phyloP scores from a whole-genome alignment of 441 rosid genomes.

The Pelargonium fulgidum region DNA sequence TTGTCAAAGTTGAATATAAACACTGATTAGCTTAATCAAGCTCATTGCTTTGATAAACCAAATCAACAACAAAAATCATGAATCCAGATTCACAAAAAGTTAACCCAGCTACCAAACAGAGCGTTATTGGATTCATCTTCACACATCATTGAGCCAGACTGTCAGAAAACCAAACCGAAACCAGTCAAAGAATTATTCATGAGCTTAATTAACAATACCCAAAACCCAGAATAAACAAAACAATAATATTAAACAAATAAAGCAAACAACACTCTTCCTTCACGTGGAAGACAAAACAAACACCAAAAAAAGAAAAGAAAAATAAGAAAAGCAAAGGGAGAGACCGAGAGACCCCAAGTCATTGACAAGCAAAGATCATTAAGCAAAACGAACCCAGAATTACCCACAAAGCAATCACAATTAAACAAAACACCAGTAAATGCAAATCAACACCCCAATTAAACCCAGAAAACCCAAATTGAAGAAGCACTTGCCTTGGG shows the following conservation, averaged over 20 bases:
- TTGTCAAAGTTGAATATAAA: neutral
- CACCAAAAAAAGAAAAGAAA: neutral
- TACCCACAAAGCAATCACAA: neutral
- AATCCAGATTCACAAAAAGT: no score
- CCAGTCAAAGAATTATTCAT: neutral
- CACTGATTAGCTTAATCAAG: slow-evolving; percentile 5
- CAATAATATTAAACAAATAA: neutral
- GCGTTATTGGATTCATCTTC: neutral
- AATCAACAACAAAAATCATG: neutral
- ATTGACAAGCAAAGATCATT: neutral
- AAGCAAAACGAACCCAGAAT: neutral
- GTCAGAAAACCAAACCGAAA: neutral
- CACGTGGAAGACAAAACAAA: neutral
- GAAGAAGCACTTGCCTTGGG: slow-evolving; percentile 21
- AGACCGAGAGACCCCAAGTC: neutral
- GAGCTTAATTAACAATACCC: slow-evolving; percentile 1
- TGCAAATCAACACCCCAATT: slow-evolving; percentile 3
- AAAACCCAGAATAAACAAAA: slow-evolving; percentile 8
- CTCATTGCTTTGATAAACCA: slow-evolving; percentile 10
- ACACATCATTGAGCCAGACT: neutral
- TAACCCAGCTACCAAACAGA: no score
- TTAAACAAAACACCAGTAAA: neutral
- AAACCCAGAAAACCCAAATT: slow-evolving; percentile 7
- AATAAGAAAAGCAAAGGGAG: neutral
- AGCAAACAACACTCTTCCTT: slow-evolving; percentile 9